Percentiles rank a stretch among this genome's conserved stretches.
Evolutionary conservation across 345 rosid genomes (phyloP).

Genomic region (Eucalyptus camaldulensis): DNA sequence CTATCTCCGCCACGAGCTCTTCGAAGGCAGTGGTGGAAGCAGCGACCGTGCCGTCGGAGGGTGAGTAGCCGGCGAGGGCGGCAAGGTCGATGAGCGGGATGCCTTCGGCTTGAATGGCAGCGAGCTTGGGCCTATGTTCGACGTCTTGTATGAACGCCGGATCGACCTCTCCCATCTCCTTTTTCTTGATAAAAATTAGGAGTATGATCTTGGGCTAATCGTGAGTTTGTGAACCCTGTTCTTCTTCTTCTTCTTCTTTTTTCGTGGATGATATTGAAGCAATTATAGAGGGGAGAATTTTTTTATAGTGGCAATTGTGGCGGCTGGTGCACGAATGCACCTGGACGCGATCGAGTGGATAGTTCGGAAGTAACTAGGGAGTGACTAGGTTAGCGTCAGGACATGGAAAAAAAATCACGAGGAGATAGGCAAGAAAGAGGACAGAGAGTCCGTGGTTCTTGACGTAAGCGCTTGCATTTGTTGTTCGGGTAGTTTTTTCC

Average conservation of each 20-base stretch:
- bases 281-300: background rate
- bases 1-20: slow-evolving; percentile 20
- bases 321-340: background rate
- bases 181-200: background rate
- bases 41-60: background rate
- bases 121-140: slow-evolving; percentile 19
- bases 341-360: background rate
- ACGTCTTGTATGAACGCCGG: slow-evolving; percentile 12
- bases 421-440: background rate
- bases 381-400: background rate
- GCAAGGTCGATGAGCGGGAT: slow-evolving; percentile 27
- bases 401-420: background rate
- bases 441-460: background rate
- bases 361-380: background rate
- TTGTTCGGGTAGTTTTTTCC: background rate
- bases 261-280: background rate
- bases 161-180: background rate
- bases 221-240: background rate
- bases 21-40: background rate
- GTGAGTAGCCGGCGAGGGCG: background rate
- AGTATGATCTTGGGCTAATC: background rate
- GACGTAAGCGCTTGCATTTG: background rate
- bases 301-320: background rate
- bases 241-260: too few relatives aligned
- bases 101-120: background rate